These are phyloP conservation scores for Oryza longistaminata DNA, from an alignment of 176 grass and related monocot genomes.

Conservation along the genomic window DNA sequence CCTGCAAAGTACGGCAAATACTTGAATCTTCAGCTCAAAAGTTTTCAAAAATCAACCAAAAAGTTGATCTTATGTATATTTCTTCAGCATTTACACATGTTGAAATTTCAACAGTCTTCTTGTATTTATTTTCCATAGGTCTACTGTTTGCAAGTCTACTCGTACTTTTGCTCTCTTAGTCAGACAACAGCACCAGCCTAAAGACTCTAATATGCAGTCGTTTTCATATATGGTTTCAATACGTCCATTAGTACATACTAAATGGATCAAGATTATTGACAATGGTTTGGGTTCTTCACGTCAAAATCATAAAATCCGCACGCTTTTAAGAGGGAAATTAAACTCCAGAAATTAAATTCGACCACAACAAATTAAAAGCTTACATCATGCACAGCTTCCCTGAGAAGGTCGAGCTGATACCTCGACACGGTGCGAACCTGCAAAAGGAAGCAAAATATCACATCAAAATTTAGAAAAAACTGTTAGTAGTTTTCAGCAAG, in stretches of 20 bases:
- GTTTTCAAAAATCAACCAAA: not conserved
- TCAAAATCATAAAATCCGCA: not conserved
- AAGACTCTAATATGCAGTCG: too few species aligned
- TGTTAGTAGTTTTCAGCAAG: not conserved
- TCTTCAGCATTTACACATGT: not conserved
- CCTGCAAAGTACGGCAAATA: conserved; percentile 28
- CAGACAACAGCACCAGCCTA: not conserved
- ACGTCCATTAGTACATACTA: not conserved
- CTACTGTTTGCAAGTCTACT: not conserved
- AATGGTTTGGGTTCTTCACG: not conserved
- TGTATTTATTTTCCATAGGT: not conserved
- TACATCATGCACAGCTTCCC: conserved; percentile 71
- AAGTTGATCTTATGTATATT: not conserved
- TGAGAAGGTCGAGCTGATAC: conserved; percentile 59
- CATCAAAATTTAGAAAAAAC: not conserved
- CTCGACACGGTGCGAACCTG: conserved; percentile 62
- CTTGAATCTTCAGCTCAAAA: not conserved
- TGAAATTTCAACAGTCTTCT: not conserved
- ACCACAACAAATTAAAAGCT: conserved; percentile 3
- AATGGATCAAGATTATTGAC: not conserved
- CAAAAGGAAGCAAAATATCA: not conserved
- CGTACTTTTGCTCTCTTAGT: not conserved
- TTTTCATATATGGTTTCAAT: too few species aligned
- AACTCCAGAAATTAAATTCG: not conserved
- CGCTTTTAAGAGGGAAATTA: not conserved